Evolutionary conservation across 306 rosid genomes (phyloP), one percentile per base, ranked within the genome.

Genomic region (Pyrus bretschneideri): DNA sequence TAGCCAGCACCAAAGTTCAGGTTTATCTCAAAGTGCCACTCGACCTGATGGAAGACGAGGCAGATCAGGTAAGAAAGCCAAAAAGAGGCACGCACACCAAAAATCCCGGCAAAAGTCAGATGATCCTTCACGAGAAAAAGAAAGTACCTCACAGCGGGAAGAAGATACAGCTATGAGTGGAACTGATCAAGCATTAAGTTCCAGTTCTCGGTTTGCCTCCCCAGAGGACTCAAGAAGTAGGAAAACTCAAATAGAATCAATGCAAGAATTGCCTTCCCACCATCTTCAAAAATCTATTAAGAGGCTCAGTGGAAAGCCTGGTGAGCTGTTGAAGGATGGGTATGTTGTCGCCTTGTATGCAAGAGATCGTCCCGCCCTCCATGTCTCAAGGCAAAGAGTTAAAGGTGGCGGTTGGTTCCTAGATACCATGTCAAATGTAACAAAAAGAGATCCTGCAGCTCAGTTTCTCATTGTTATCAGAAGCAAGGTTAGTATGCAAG

Each of bases 341-440:
- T 86, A 85, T 81, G 80, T 95, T 80, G 81, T 95, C 44, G 96
- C 98, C 77, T 79, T 95, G 58, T 86, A 89, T 87, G 93, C 90
- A 74, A 89, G 89, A 81, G 98, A 89, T 79, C 76, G 75, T 44
- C 83, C 92, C 54, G 85, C 86, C 31, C 86, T 92, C 69, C 95
- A 96, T 58, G 89, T 92, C 55, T 86, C 99, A 69, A 86, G 99
- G 76, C 97, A 89, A 86, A 92, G 99, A 87, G 89, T 84, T 83
- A 86, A 87, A 92, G 93, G 99, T 58, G 99, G 97, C 60, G 97
- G 97, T 65, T 96, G 99, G 97, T 87, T 92, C 85, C 80, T 96
- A 35, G 99, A 96, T 78, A 78, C 90, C 40, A 82, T 88, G 87
- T 71, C 96, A 58, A 86, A 86, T 84, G 98, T 92, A 75, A 88